Base-by-base conservation (phyloP, 306 rosid species). In the Citrullus mucosospermus region DNA sequence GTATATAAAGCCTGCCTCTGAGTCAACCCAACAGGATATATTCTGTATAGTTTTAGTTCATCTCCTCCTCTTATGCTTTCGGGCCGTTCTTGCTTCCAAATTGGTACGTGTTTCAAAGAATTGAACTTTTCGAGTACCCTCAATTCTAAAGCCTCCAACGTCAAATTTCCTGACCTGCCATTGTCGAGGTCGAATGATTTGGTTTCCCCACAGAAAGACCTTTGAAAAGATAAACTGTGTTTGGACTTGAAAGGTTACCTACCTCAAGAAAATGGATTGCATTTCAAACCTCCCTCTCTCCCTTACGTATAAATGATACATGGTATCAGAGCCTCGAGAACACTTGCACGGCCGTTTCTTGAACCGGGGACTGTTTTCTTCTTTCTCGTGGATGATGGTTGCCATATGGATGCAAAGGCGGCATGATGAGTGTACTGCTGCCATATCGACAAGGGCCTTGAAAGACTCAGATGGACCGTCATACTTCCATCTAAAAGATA, bases 401-500 rank as follows among this genome's bases (percentile, higher is more conserved):
- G 97, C 99, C 89, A 95, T 84, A 85, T 92, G 97, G 86, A 95
- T 88, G 88, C 99, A 95, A 81, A 95, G 97, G 82, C 99, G 99
- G 80, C 99, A 95, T 15, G 99, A 95, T 68, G 97, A 95, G 89
- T 95, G 99, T 80, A 95, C 97, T 38, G 96, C 96, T 62, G 99
- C 99, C 99, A 95, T 95, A 87, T 95, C 99, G 79, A 95, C 90
- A 36, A 95, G 92, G 58, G 99, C 99, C 90, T 95, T 95, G 93
- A 95, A 95, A 78, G 97, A 88, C 84, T 95, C 93, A 32, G 93
- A 89, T 76, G 99, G 99, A 1, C 99, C 99, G 55, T 95, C 97
- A 65, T 88, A 84, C 87, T 95, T 95, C 99, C 99, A 95, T 90
- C 99, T 95, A 32, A 50, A 72, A 50, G 43, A 72, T 50, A 50